These are phyloP conservation scores for Penicillium occitanis DNA, from an alignment of 2,329 filamentous ascomycete genomes.

Conservation along the genomic window DNA sequence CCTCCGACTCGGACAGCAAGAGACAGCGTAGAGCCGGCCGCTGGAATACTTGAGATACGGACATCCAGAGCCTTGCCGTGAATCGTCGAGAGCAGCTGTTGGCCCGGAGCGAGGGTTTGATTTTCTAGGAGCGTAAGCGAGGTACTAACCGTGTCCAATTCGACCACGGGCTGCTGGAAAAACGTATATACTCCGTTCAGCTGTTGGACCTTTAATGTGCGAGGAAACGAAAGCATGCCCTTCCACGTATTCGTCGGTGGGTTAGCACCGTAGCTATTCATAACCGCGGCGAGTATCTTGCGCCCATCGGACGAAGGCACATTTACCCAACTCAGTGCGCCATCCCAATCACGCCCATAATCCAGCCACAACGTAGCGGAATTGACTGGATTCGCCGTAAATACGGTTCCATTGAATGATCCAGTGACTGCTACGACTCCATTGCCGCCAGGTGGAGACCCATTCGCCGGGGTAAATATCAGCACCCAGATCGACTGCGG, in stretches of 20 bases:
- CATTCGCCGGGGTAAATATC: neutral
- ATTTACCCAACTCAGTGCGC: neutral
- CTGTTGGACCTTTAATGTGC: neutral
- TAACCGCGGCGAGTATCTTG: neutral
- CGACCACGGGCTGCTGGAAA: neutral
- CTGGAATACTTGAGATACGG: neutral
- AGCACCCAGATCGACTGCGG: neutral
- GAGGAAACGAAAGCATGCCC: neutral
- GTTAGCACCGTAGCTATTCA: neutral
- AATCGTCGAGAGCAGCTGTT: neutral
- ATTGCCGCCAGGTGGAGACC: neutral
- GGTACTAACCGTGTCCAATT: neutral
- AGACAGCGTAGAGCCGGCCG: neutral
- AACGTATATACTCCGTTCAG: neutral
- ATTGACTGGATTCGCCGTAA: neutral
- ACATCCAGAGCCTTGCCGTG: neutral
- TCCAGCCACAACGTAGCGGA: neutral
- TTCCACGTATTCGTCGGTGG: neutral
- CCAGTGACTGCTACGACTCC: neutral
- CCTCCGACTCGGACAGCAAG: neutral
- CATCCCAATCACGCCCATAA: neutral
- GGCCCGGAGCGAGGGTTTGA: neutral
- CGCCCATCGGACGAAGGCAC: neutral
- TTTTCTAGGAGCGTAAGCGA: neutral
- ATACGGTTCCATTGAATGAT: neutral